Evolutionary conservation across 169 alveolate species (phyloP), one percentile per base, ranked within the genome.

Genomic region (Cryptosporidium ryanae): DNA sequence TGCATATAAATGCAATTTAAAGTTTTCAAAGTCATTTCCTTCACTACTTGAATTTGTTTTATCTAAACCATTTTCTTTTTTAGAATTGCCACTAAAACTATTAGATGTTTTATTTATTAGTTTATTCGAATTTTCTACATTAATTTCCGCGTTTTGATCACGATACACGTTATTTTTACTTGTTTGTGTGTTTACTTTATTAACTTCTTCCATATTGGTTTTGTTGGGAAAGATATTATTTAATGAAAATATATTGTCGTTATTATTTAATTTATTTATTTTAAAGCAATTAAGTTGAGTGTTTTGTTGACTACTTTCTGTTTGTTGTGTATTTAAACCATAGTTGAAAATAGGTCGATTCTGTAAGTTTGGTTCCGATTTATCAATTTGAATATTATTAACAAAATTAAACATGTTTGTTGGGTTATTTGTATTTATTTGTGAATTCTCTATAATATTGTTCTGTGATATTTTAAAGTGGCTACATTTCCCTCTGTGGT

Each of bases 231-330:
- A 38, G 8, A 38, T 38, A 38, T 38, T n/a, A 61, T 61, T 61
- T 25, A 61, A 23, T 61, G 43, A 7, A 6, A 61, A 61, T 27
- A 7, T 8, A 61, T 31, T 21, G 6, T 13, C 44, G 64, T 54
- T 2, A 61, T 61, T n/a, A 6, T 0, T 31, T 6, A 32, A 25
- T 15, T 61, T 61, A 5, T 31, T n/a, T 15, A 61, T 61, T 61
- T 27, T 46, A 15, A 1, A 18, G 32, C 27, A 66, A 66, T 66
- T 66, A 17, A 46, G 44, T 10, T 66, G 48, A 25, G 66, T 17
- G 44, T 54, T 68, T 13, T 29, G 32, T 54, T 68, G 83, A 68
- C 66, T 68, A 52, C 31, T 52, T 3, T 68, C 83, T 25, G 83
- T 68, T 27, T 50, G 52, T 54, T 68, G 66, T 29, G 66, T 66